These are phyloP conservation scores for Batrachochytrium dendrobatidis DNA, from an alignment of 371 early-diverging fungal species.

Conservation along the genomic window DNA sequence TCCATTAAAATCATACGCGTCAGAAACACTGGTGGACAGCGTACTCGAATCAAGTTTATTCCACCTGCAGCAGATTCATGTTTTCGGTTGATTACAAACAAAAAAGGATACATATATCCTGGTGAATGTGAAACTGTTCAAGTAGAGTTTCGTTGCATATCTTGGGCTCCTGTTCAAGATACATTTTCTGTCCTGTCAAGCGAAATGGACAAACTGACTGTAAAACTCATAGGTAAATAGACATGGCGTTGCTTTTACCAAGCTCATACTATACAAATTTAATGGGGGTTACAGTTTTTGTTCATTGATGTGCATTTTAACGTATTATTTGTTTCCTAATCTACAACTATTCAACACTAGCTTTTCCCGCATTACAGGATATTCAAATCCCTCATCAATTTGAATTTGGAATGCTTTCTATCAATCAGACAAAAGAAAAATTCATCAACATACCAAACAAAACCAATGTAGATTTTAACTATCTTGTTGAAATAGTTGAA, in stretches of 20 bases:
- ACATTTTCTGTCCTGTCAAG: slow-evolving; percentile 6
- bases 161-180: slow-evolving; percentile 5
- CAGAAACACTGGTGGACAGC: background rate
- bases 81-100: slow-evolving; percentile 6
- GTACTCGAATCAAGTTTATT: background rate
- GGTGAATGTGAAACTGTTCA: slow-evolving; percentile 12
- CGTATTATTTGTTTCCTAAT: too few relatives aligned
- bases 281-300: too few relatives aligned
- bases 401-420: slow-evolving; percentile 3
- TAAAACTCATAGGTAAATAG: too few relatives aligned
- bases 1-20: background rate
- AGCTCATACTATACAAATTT: too few relatives aligned
- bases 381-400: slow-evolving; percentile 6
- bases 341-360: slow-evolving; percentile 5
- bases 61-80: background rate
- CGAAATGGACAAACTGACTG: slow-evolving; percentile 1
- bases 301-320: too few relatives aligned
- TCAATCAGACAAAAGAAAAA: slow-evolving; percentile 4
- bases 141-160: slow-evolving; percentile 4
- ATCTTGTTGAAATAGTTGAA: background rate
- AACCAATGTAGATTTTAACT: slow-evolving; percentile 10
- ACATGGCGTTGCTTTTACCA: too few relatives aligned
- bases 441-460: slow-evolving; percentile 9
- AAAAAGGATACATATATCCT: slow-evolving; percentile 8
- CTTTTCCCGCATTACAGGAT: slow-evolving; percentile 2